These are phyloP conservation scores for Termitomyces sp. DNA, from an alignment of 768 basidiomycete genomes.

Conservation along the genomic window DNA sequence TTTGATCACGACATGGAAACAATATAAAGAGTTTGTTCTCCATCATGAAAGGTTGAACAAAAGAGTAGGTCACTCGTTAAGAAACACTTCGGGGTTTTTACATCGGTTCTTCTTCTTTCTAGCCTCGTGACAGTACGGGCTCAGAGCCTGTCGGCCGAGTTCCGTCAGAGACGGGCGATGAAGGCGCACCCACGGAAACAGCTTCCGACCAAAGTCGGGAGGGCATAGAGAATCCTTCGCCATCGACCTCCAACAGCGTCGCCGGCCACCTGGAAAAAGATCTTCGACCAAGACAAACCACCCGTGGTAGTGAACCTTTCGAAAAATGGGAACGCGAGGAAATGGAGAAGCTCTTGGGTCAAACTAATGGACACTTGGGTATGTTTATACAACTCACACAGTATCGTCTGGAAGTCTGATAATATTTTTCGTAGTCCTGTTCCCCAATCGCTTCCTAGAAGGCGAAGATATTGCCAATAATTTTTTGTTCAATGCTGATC, in stretches of 20 bases:
- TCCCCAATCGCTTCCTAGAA: slow-evolving; percentile 84
- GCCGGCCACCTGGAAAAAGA: slow-evolving; percentile 26
- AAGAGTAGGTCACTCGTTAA: slow-evolving; percentile 38
- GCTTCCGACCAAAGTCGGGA: slow-evolving; percentile 26
- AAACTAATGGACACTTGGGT: slow-evolving; percentile 87
- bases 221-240: slow-evolving; percentile 21
- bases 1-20: slow-evolving; percentile 90
- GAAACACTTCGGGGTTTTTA: not conserved
- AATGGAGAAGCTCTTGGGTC: slow-evolving; percentile 78
- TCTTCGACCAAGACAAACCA: slow-evolving; percentile 29
- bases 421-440: slow-evolving; percentile 51
- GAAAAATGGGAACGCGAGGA: slow-evolving; percentile 80
- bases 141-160: slow-evolving; percentile 46
- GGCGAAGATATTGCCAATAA: slow-evolving; percentile 91
- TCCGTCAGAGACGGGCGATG: slow-evolving; percentile 53
- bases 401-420: not conserved
- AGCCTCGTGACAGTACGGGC: slow-evolving; percentile 38
- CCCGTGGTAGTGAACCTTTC: slow-evolving; percentile 61
- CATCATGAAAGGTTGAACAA: slow-evolving; percentile 73
- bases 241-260: slow-evolving; percentile 18
- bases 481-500: slow-evolving; percentile 88
- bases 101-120: not conserved
- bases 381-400: not conserved
- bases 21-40: slow-evolving; percentile 78
- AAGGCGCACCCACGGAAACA: slow-evolving; percentile 23